phyloP scores from a whole-genome alignment of 768 basidiomycete species.

The Panus rudis region DNA sequence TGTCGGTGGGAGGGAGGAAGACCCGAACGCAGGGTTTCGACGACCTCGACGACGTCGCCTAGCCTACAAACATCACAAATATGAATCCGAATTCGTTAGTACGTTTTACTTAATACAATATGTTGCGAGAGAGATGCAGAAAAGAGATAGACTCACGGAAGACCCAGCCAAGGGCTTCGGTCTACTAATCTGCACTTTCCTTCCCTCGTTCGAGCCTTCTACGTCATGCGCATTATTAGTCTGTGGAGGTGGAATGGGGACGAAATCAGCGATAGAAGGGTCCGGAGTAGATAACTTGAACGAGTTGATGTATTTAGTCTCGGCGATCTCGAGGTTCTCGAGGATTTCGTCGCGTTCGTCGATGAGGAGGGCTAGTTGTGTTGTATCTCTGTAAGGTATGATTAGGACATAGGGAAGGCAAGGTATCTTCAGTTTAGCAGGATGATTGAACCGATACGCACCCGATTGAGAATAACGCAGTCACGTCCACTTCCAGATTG shows the following conservation, averaged over 20 bases:
- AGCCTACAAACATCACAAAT: conserved; percentile 23
- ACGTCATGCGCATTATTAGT: conserved; percentile 36
- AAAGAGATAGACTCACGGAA: conserved; percentile 16
- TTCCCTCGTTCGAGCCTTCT: too few species aligned
- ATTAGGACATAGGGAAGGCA: too few species aligned
- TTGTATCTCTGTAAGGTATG: conserved; percentile 50
- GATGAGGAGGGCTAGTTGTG: conserved; percentile 58
- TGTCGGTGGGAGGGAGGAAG: conserved; percentile 60
- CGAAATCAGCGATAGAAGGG: conserved; percentile 53
- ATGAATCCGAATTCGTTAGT: background rate
- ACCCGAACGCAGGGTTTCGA: conserved; percentile 54
- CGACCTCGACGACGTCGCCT: conserved; percentile 41
- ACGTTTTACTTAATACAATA: conserved; percentile 2
- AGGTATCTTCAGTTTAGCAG: background rate
- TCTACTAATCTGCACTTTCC: conserved; percentile 53
- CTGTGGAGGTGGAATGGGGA: conserved; percentile 27
- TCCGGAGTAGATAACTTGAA: conserved; percentile 70
- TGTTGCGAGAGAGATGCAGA: background rate
- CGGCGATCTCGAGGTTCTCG: conserved; percentile 76
- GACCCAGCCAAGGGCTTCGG: conserved; percentile 45
- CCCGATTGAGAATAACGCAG: conserved; percentile 71
- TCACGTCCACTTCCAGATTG: conserved; percentile 54
- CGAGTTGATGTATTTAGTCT: conserved; percentile 69
- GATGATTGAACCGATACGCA: conserved; percentile 25
- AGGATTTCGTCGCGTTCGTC: conserved; percentile 70